phyloP scores from a whole-genome alignment of 2,329 filamentous ascomycete species.

The Lecanicillium sp. region DNA sequence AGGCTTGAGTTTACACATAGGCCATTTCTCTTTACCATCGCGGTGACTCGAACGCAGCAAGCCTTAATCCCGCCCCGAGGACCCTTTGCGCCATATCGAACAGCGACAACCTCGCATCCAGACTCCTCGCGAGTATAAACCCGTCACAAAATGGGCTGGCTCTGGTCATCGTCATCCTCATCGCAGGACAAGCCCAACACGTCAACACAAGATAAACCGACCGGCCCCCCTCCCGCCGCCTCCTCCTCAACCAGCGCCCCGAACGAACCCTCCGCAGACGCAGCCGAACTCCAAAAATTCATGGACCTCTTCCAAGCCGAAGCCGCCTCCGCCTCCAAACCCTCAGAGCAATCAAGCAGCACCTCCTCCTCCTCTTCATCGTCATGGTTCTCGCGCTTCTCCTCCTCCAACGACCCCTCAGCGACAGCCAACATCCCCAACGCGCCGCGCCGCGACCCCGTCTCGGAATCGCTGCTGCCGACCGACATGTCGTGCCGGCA shows the following conservation, averaged over 20 bases:
- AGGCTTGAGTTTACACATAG: too few relatives aligned
- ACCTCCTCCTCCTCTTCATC: conserved; percentile 20
- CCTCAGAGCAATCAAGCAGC: too few relatives aligned
- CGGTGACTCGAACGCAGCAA: too few relatives aligned
- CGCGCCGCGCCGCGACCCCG: conserved; percentile 28
- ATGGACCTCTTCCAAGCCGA: conserved; percentile 36
- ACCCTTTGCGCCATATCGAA: too few relatives aligned
- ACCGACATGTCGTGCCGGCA: conserved; percentile 80
- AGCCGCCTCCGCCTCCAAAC: conserved; percentile 14
- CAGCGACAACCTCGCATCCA: too few relatives aligned
- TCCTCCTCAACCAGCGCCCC: conserved; percentile 14
- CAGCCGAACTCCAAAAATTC: conserved; percentile 44
- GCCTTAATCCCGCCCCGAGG: too few relatives aligned
- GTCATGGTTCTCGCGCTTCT: conserved; percentile 23
- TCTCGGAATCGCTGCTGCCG: conserved; percentile 66
- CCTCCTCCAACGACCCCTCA: conserved; percentile 22
- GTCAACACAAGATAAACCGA: conserved; percentile 14
- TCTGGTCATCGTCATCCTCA: conserved; percentile 42
- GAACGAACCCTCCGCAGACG: conserved; percentile 14
- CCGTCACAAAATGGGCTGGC: conserved; percentile 48
- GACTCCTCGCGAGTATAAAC: too few relatives aligned
- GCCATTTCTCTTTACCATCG: too few relatives aligned
- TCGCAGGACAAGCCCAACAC: conserved; percentile 18
- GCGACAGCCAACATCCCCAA: conserved; percentile 12
- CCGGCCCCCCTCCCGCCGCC: conserved; percentile 15